A percentile compares a stretch with the other conserved stretches of the same genome.
Evolutionary conservation across 768 basidiomycete genomes (phyloP).

Genomic region (Suillus alpinus): DNA sequence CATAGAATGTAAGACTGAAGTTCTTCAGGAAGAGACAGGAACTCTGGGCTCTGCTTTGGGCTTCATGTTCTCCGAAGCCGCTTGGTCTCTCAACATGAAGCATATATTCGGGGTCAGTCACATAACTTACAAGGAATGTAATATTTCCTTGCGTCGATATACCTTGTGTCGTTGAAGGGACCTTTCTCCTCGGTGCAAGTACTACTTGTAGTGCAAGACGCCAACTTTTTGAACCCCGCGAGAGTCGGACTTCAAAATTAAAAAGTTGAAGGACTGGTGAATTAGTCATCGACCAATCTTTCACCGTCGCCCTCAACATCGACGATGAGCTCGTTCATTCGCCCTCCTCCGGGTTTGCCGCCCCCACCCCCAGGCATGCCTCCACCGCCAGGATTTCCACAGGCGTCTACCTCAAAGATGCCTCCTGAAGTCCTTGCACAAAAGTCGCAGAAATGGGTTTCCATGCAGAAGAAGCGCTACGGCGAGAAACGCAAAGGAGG

Average conservation of each 20-base stretch:
- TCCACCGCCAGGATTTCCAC: constrained; percentile 30
- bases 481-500: constrained; percentile 89
- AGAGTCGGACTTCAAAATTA: constrained; percentile 23
- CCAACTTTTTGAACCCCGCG: background rate
- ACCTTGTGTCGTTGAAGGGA: too few species aligned
- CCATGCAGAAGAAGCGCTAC: constrained; percentile 90
- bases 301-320: constrained; percentile 25
- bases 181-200: too few species aligned
- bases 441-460: constrained; percentile 95
- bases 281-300: constrained; percentile 28
- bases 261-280: background rate
- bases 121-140: too few species aligned
- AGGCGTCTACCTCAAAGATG: constrained; percentile 41
- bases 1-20: background rate
- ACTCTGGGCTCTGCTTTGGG: too few species aligned
- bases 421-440: constrained; percentile 73
- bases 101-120: too few species aligned
- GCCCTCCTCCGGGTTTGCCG: constrained; percentile 32
- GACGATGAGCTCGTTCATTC: constrained; percentile 32
- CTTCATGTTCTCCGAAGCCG: too few species aligned
- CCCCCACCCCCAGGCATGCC: constrained; percentile 43
- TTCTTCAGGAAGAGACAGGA: too few species aligned
- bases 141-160: too few species aligned
- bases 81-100: too few species aligned
- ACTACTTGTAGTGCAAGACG: too few species aligned